Evolutionary conservation across 2,329 filamentous ascomycete species (phyloP), one percentile per base, ranked within the genome.

Genomic region (Fusarium mundagurra): DNA sequence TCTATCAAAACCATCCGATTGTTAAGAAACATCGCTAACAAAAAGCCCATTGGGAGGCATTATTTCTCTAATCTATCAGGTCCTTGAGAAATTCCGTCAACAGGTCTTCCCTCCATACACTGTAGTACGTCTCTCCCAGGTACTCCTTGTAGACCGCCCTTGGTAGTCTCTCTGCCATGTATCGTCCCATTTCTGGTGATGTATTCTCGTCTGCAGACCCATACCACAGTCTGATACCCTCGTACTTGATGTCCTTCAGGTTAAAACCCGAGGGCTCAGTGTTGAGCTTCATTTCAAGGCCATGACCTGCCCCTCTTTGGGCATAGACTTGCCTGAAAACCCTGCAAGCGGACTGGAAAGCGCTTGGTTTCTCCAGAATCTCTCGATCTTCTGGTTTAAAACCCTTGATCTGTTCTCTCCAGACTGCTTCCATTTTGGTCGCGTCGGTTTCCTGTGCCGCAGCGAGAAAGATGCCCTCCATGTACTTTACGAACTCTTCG

Each of bases 231-330:
- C 27, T 31, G 8, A 68, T n/a, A 4, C 24, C 44, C 8, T 18
- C 41, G 7, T 67, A 62, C 17, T 16, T 11, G 5, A 68, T 39
- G 6, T 44, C 47, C 24, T 54, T 16, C 3, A 67, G 9, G 6
- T 48, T 41, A 10, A 68, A 68, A 1, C 64, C 66, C 43, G 55
- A 69, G 12, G 59, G 41, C 11, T 48, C 16, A 27, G 63, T 67
- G 1, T 27, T 38, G 5, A 68, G 36, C 36, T 18, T 67, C 3
- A 36, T 17, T 7, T 68, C 65, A 1, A 47, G 18, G 0, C 50
- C 65, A 6, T 59, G 20, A 2, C 65, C 63, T 0, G 29, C 12
- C 4, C 63, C 65, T 18, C 63, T 63, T 54, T 61, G 63, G 20
- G 33, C 12, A 50, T 60, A 60, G 5, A 50, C 22, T 36, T 60